phyloP scores from a whole-genome alignment of 2,329 filamentous ascomycete genomes.

The Cladosporium halotolerans region DNA sequence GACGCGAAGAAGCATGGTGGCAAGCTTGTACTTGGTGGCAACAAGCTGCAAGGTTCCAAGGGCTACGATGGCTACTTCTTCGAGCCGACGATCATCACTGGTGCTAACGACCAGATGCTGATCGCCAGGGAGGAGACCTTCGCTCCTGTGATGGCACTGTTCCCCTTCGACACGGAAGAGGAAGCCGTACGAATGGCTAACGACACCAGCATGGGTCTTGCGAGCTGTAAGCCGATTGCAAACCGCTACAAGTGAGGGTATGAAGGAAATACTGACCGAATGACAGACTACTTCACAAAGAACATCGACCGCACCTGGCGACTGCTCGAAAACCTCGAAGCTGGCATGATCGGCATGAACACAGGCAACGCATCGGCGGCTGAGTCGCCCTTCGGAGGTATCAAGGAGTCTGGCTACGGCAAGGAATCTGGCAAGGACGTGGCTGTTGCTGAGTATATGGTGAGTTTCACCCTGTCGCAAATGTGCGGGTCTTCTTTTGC shows the following conservation, averaged over 20 bases:
- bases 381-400: constrained; percentile 61
- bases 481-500: constrained; percentile 21
- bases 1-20: constrained; percentile 25
- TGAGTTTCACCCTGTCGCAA: constrained; percentile 6
- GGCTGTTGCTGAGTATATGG: constrained; percentile 53
- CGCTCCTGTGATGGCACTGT: constrained; percentile 11
- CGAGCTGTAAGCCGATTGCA: constrained; percentile 39
- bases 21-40: constrained; percentile 11
- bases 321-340: constrained; percentile 60
- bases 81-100: constrained; percentile 13
- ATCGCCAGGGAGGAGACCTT: constrained; percentile 13
- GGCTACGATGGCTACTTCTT: constrained; percentile 18
- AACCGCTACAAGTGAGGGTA: neutral
- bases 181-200: constrained; percentile 21
- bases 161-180: constrained; percentile 12
- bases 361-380: constrained; percentile 58
- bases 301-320: constrained; percentile 61
- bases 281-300: constrained; percentile 56
- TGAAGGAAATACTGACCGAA: neutral
- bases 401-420: constrained; percentile 62
- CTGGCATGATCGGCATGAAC: constrained; percentile 49
- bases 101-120: constrained; percentile 8
- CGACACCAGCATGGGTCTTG: constrained; percentile 55
- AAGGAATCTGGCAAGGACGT: constrained; percentile 64
- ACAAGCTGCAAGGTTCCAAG: constrained; percentile 6